Evolutionary conservation across 495 filamentous ascomycete species (phyloP).

Genomic region (Haplographium delicatum): DNA sequence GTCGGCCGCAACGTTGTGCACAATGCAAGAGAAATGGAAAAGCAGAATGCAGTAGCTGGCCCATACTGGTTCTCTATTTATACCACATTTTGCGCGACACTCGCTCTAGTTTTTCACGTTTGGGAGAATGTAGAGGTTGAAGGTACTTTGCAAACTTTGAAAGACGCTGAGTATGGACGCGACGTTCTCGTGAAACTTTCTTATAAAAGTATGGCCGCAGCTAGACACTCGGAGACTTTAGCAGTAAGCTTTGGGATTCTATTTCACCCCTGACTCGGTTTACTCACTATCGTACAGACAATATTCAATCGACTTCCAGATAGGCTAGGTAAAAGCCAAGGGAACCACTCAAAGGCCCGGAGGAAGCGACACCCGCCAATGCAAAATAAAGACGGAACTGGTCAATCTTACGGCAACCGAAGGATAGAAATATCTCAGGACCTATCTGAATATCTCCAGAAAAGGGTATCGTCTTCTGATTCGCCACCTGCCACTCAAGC

Average conservation of each 20-base stretch:
- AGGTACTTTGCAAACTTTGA: constrained; percentile 14
- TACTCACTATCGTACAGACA: constrained; percentile 8
- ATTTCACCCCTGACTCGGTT: background rate
- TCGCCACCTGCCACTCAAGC: background rate
- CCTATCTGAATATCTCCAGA: background rate
- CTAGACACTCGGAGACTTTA: constrained; percentile 9
- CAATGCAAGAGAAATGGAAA: constrained; percentile 67
- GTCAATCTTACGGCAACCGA: background rate
- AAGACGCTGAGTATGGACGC: constrained; percentile 15
- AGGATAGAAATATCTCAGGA: background rate
- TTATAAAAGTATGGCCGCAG: constrained; percentile 9
- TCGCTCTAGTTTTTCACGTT: constrained; percentile 11
- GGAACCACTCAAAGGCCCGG: constrained; percentile 5
- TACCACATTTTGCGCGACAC: constrained; percentile 26
- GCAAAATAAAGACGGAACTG: background rate
- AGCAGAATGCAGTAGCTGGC: constrained; percentile 57
- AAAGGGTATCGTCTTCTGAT: background rate
- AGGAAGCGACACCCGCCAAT: constrained; percentile 7
- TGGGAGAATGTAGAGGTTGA: constrained; percentile 13
- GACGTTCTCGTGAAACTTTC: constrained; percentile 9
- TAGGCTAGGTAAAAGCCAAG: constrained; percentile 6
- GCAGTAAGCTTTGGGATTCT: constrained; percentile 7
- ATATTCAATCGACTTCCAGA: constrained; percentile 12
- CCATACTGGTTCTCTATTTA: constrained; percentile 79
- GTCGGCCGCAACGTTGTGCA: constrained; percentile 72